Evolutionary conservation across 306 rosid species (phyloP), one percentile per base, ranked within the genome.

Genomic region (Cucumis melo): DNA sequence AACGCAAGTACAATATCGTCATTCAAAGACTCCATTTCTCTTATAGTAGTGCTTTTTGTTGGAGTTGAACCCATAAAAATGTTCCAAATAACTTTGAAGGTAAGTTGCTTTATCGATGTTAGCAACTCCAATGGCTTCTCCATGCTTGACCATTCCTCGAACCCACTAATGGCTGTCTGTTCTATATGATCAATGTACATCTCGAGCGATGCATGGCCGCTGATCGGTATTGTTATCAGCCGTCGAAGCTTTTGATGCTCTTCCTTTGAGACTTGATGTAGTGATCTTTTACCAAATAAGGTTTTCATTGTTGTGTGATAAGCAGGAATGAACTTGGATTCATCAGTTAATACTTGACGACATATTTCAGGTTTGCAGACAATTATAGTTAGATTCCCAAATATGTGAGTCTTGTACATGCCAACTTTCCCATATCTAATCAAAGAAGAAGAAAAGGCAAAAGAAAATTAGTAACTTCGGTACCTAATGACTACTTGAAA

Each of bases 91-190:
- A 81, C 1, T 42, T 77, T 77, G 65, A 81, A 81, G 5, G 66
- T 51, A 7, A 53, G 34, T 8, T 17, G 24, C 53, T 73, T 77
- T 63, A 81, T 8, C 67, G 61, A 70, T 7, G 73, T 41, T 19
- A 72, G 63, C 20, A 81, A 21, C 78, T 81, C 77, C 10, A 81
- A 5, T 6, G 81, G 81, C n/a, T 62, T 9, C 39, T 60, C 56
- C 84, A 72, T 77, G 60, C 78, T 72, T 5, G 75, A 74, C 74
- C 74, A 77, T 42, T 81, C 81, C 20, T 81, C 78, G 68, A 81
- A 54, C 6, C 61, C 42, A 39, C 3, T 11, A 6, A 77, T 72
- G 8, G 55, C 75, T 3, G 57, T 51, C 13, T 53, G 38, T 56
- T 81, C 63, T 4, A 78, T 50, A 15, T 10, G 75, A 7, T 42